These are phyloP conservation scores for Colletotrichum gloeosporioides DNA, from an alignment of 2,329 filamentous ascomycete species.

Conservation along the genomic window DNA sequence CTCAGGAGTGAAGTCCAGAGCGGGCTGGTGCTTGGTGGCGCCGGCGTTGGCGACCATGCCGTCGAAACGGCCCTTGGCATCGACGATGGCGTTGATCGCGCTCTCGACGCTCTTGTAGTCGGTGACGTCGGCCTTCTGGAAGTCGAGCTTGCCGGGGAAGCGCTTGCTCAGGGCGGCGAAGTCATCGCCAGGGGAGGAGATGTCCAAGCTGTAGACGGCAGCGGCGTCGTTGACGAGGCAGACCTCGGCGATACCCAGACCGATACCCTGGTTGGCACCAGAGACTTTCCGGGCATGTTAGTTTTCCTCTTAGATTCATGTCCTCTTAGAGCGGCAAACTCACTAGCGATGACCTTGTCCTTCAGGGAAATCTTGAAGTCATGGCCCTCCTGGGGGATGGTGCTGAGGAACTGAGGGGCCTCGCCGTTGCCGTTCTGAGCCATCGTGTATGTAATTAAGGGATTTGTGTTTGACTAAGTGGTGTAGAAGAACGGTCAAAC, in stretches of 20 bases:
- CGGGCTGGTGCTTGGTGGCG: conserved; percentile 36
- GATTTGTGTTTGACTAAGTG: neutral
- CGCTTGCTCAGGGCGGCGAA: conserved; percentile 38
- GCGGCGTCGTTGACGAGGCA: conserved; percentile 49
- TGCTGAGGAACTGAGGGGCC: conserved; percentile 29
- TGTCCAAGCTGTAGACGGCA: conserved; percentile 44
- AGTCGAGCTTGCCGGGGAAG: conserved; percentile 46
- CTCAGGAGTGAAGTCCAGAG: conserved; percentile 41
- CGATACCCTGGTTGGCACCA: conserved; percentile 35
- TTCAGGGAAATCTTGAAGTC: conserved; percentile 39
- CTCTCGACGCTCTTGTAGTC: conserved; percentile 42
- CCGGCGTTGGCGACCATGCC: conserved; percentile 38
- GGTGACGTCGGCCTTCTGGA: conserved; percentile 52
- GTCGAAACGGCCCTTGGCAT: conserved; percentile 43
- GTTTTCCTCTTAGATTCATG: neutral
- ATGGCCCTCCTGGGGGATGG: conserved; percentile 35
- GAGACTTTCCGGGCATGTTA: conserved; percentile 33
- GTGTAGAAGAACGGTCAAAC: neutral
- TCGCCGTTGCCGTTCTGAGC: neutral
- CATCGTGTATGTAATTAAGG: neutral
- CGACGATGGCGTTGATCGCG: conserved; percentile 45
- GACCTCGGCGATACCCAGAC: conserved; percentile 50
- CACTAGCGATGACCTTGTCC: conserved; percentile 44
- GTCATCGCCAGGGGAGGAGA: conserved; percentile 40
- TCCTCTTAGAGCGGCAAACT: conserved; percentile 13